Base-by-base conservation (phyloP, 2,329 filamentous ascomycete species). In the Pseudogymnoascus sp. region DNA sequence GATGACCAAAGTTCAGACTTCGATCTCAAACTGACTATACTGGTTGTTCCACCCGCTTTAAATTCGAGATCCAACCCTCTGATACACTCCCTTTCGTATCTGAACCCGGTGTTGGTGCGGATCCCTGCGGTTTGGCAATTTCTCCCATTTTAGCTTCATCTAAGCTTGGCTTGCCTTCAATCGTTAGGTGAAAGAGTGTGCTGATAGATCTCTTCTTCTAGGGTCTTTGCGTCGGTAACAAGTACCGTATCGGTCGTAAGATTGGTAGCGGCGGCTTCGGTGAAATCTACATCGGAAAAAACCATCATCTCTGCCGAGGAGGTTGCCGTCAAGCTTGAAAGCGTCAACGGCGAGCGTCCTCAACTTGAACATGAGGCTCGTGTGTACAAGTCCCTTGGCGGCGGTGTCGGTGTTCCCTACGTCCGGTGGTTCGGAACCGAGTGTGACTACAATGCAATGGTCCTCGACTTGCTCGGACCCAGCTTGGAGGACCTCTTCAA, bases 371-470 rank as follows among this genome's bases (percentile, higher is more conserved):
- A 97, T 82, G 95, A 99, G 79, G 95, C 95, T 64, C 91, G 93
- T 71, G 93, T 97, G 72, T 93, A 89, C 80, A 89, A 89, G 78
- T 88, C 85, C 24, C 90, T 99, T 61, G 95, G 95, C 63, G 95
- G 95, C 69, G 95, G 95, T 76, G 95, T 97, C 71, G 95, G 95
- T 65, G 97, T 99, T 69, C 95, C 95, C 59, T 97, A 97, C 74
- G 95, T 99, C 74, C 92, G 93, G 79, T 99, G 95, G 95, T 99
- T 97, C 78, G 95, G 95, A 70, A 97, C 93, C 65, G 95, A 99
- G 80, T 97, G 93, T 79, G 95, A 97, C 81, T 97, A 99, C 86
- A 97, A 99, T 79, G 95, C 95, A 76, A 97, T 99, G 95, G 95
- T 99, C 61, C 86, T 97, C 69, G 95, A 99, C 74, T 87, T 99